phyloP scores from a whole-genome alignment of 2,329 filamentous ascomycete species.

The Alternaria rosae region DNA sequence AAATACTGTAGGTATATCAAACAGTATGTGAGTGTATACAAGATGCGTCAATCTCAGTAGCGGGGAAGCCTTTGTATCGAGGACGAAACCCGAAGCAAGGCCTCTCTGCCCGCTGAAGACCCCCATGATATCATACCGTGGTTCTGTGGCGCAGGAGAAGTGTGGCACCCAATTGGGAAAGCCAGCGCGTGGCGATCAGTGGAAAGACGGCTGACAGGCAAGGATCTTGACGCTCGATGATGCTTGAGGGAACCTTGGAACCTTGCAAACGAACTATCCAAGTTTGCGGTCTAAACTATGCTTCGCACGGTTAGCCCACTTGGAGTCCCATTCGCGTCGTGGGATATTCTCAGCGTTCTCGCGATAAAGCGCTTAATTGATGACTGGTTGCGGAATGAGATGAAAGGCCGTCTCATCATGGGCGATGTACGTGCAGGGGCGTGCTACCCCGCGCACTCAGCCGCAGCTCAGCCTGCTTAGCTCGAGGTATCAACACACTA shows the following conservation, averaged over 20 bases:
- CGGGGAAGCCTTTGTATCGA: constrained; percentile 9
- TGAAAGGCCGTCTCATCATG: background rate
- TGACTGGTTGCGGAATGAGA: background rate
- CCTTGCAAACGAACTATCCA: constrained; percentile 6
- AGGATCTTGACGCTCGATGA: constrained; percentile 29
- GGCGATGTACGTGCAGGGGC: background rate
- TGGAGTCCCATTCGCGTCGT: background rate
- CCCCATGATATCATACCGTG: constrained; percentile 36
- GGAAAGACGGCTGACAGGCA: constrained; percentile 27
- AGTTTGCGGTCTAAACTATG: constrained; percentile 11
- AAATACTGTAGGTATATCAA: background rate
- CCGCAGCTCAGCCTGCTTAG: constrained; percentile 1
- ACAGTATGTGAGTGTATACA: constrained; percentile 1
- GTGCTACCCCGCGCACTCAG: constrained; percentile 3
- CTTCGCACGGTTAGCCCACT: background rate
- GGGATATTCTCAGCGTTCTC: background rate
- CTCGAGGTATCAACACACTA: background rate
- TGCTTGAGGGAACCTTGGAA: constrained; percentile 23
- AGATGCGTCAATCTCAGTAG: constrained; percentile 4
- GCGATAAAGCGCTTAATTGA: background rate
- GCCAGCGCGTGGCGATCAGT: constrained; percentile 17
- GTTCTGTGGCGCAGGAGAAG: constrained; percentile 29
- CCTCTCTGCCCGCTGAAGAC: constrained; percentile 10
- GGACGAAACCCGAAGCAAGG: constrained; percentile 16
- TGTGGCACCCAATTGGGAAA: constrained; percentile 33